phyloP scores from a whole-genome alignment of 2,329 filamentous ascomycete species.

The Monosporascus sp. region DNA sequence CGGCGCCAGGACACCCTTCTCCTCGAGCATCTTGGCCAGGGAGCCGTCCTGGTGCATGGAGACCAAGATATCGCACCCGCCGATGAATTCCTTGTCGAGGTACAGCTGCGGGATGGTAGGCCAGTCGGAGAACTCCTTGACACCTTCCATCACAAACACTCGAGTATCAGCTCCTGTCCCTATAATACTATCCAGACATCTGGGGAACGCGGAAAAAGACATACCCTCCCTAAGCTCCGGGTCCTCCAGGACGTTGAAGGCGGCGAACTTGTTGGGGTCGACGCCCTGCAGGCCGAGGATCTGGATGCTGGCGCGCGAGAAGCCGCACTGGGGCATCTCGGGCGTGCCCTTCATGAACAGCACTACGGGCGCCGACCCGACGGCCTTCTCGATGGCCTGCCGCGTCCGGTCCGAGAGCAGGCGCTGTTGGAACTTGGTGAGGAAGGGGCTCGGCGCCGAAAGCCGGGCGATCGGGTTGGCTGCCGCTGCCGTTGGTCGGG shows the following conservation, averaged over 20 bases:
- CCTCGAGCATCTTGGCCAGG: constrained; percentile 82
- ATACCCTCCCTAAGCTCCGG: constrained; percentile 74
- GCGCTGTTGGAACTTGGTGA: constrained; percentile 44
- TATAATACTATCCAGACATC: too few species aligned
- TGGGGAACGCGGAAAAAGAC: too few species aligned
- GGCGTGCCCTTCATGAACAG: constrained; percentile 99
- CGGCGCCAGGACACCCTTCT: constrained; percentile 77
- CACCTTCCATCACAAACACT: constrained; percentile 50
- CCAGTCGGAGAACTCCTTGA: constrained; percentile 99
- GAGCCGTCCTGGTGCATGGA: constrained; percentile 97
- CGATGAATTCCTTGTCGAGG: constrained; percentile 90
- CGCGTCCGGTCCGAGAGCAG: constrained; percentile 76
- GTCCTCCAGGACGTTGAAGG: constrained; percentile 95
- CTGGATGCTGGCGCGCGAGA: constrained; percentile 91
- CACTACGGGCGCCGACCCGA: constrained; percentile 83
- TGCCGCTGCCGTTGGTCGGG: constrained; percentile 12
- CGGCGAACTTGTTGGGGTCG: constrained; percentile 92
- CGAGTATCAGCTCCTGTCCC: neutral
- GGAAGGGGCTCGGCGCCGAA: constrained; percentile 17
- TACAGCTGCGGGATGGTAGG: constrained; percentile 97
- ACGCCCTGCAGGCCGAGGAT: constrained; percentile 93
- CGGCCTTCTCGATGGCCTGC: constrained; percentile 83
- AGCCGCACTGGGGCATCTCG: constrained; percentile 92
- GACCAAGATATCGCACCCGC: constrained; percentile 95
- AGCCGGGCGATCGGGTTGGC: constrained; percentile 8